These are phyloP conservation scores for Fusarium solani-melongenae DNA, from an alignment of 2,329 filamentous ascomycete genomes.

Conservation along the genomic window DNA sequence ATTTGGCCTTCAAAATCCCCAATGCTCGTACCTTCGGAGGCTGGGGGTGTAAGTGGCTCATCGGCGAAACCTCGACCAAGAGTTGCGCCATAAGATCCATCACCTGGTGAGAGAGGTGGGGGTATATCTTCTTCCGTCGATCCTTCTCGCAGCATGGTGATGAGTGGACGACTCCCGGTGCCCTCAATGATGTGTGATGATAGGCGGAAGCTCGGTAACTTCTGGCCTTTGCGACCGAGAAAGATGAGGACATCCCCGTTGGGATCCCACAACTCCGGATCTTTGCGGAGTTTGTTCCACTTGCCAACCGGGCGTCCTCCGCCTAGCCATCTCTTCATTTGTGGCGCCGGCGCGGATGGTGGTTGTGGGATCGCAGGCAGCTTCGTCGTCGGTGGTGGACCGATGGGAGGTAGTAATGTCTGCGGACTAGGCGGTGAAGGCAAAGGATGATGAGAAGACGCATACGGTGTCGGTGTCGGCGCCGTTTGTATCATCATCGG, in stretches of 20 bases:
- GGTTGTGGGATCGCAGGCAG: constrained; percentile 55
- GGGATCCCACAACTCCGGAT: constrained; percentile 70
- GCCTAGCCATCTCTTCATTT: constrained; percentile 66
- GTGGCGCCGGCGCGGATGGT: constrained; percentile 38
- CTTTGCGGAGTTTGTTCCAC: constrained; percentile 69
- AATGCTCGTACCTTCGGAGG: constrained; percentile 54
- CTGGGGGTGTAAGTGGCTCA: constrained; percentile 46
- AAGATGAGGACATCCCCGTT: constrained; percentile 71
- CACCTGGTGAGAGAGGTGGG: constrained; percentile 55
- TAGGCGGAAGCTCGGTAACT: constrained; percentile 64
- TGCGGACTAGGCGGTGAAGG: constrained; percentile 36
- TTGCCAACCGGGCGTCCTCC: constrained; percentile 59
- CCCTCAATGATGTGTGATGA: constrained; percentile 69
- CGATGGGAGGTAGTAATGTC: constrained; percentile 32
- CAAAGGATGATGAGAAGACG: constrained; percentile 24
- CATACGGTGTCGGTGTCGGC: constrained; percentile 24
- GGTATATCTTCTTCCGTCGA: constrained; percentile 56
- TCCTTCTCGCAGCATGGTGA: constrained; percentile 65
- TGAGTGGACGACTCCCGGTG: constrained; percentile 65
- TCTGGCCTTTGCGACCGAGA: constrained; percentile 60
- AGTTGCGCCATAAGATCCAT: constrained; percentile 53
- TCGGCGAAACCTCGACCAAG: constrained; percentile 18
- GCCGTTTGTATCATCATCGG: constrained; percentile 21
- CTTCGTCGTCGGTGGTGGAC: constrained; percentile 56
- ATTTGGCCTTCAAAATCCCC: constrained; percentile 62